Conservation (phyloP, 176 grass and related monocot species). For the Musa troglodytarum region DNA sequence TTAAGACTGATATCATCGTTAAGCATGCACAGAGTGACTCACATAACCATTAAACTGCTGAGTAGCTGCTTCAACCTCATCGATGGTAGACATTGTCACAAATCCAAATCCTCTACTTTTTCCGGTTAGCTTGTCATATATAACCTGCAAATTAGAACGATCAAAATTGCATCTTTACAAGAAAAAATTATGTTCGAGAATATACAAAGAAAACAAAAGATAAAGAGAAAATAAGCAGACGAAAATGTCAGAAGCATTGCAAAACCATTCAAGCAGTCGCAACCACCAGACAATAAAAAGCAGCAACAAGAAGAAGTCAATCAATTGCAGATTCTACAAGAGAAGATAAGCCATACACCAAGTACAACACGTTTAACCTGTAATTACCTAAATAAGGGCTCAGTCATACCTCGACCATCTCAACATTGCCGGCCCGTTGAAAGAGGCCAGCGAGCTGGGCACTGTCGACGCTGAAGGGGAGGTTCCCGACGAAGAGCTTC, state of each 20-base stretch:
- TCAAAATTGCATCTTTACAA: neutral
- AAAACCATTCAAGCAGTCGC: too few relatives aligned
- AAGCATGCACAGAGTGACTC: constrained; percentile 25
- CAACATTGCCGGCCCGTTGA: constrained; percentile 66
- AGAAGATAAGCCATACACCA: too few relatives aligned
- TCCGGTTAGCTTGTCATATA: constrained; percentile 87
- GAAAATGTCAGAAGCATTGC: too few relatives aligned
- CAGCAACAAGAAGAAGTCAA: too few relatives aligned
- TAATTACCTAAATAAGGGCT: neutral
- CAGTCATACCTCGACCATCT: constrained; percentile 83
- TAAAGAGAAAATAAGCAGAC: too few relatives aligned
- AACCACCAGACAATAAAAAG: too few relatives aligned
- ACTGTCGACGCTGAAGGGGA: constrained; percentile 86
- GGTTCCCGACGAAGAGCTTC: constrained; percentile 92
- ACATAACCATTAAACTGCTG: constrained; percentile 81
- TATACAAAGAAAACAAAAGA: neutral
- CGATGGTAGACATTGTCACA: constrained; percentile 68
- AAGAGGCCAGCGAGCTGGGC: constrained; percentile 83
- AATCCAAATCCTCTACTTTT: constrained; percentile 94
- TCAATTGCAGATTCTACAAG: too few relatives aligned
- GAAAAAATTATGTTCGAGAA: neutral
- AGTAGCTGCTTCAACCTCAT: constrained; percentile 54
- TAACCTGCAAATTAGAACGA: constrained; percentile 41
- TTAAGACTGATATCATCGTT: neutral
- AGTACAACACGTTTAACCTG: too few relatives aligned